Conservation (phyloP, 257 asterid species). For the Vinca minor region DNA sequence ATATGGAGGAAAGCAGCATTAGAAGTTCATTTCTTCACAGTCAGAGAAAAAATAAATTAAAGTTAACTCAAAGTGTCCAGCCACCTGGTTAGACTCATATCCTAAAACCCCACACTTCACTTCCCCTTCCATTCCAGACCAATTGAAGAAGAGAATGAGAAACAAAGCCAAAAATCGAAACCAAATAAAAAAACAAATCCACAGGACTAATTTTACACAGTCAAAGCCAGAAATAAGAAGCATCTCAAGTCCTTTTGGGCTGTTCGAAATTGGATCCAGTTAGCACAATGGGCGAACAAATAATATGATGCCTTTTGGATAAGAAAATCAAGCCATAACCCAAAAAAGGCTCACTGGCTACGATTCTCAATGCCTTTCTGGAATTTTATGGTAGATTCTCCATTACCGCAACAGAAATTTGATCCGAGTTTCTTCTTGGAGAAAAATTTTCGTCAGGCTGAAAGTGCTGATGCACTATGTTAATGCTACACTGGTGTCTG, state of each 20-base stretch:
- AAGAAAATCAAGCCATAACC: neutral
- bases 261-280: too few relatives aligned
- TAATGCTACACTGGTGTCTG: neutral
- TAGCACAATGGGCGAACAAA: neutral
- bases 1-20: neutral
- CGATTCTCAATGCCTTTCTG: neutral
- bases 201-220: neutral
- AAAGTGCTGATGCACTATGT: neutral
- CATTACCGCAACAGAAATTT: neutral
- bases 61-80: too few relatives aligned
- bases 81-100: neutral
- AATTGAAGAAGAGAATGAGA: neutral
- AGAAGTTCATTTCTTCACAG: neutral
- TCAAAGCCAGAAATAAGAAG: neutral
- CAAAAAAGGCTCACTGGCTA: neutral
- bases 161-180: neutral
- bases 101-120: neutral
- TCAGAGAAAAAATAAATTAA: neutral
- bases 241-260: neutral
- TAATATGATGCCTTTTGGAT: neutral
- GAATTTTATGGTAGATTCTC: neutral
- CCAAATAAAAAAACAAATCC: neutral
- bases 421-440: neutral
- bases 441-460: neutral
- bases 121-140: neutral